phyloP scores from a whole-genome alignment of 73 alveolate genomes.

The Blepharisma japonicum region DNA sequence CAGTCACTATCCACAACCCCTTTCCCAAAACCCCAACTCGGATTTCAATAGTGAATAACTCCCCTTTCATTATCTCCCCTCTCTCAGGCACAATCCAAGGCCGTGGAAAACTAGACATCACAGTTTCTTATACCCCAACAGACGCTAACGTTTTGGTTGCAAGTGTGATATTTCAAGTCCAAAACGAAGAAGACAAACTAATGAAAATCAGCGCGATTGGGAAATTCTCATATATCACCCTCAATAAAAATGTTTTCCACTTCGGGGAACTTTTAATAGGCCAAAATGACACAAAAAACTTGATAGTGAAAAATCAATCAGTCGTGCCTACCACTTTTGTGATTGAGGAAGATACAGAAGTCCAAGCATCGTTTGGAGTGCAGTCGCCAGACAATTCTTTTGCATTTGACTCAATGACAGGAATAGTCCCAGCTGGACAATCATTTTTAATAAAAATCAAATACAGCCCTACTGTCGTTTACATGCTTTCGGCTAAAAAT shows the following conservation, averaged over 20 bases:
- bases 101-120: slow-evolving; percentile 70
- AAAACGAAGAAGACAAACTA: slow-evolving; percentile 81
- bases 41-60: slow-evolving; percentile 2
- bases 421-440: slow-evolving; percentile 91
- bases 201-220: slow-evolving; percentile 92
- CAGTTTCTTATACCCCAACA: slow-evolving; percentile 74
- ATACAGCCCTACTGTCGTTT: slow-evolving; percentile 82
- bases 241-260: slow-evolving; percentile 67
- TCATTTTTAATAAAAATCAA: slow-evolving; percentile 82
- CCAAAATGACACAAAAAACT: slow-evolving; percentile 76
- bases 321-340: slow-evolving; percentile 84
- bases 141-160: slow-evolving; percentile 90
- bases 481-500: slow-evolving; percentile 75
- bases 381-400: slow-evolving; percentile 90
- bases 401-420: slow-evolving; percentile 71
- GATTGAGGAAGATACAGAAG: slow-evolving; percentile 74
- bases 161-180: slow-evolving; percentile 76
- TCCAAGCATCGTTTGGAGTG: slow-evolving; percentile 39
- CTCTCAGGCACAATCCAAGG: slow-evolving; percentile 61
- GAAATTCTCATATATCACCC: slow-evolving; percentile 92
- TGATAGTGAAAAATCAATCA: slow-evolving; percentile 80
- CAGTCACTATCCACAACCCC: slow-evolving; percentile 60
- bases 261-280: slow-evolving; percentile 40
- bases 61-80: slow-evolving; percentile 73
- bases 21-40: slow-evolving; percentile 31